Conservation (phyloP, 208 protist species). For the Acanthamoeba quina region DNA sequence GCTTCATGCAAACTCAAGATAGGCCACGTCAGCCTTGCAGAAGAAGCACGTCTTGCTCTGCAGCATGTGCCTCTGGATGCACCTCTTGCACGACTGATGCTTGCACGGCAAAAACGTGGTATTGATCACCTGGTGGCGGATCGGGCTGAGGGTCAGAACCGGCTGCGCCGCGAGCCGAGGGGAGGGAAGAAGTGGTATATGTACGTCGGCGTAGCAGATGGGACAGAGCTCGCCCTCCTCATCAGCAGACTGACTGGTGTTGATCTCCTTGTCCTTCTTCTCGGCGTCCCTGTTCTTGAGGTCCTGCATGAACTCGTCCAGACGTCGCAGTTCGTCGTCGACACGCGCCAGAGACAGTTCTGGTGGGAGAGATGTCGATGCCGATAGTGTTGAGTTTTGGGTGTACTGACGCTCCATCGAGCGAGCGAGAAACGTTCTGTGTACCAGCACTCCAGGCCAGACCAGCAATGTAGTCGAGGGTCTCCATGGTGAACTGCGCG, state of each 20-base stretch:
- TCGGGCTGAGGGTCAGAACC: not conserved
- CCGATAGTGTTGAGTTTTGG: no score
- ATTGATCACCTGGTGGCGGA: conserved; percentile 6
- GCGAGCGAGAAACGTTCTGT: not conserved
- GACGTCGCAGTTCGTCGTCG: not conserved
- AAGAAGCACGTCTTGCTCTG: conserved; percentile 74
- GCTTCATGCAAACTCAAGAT: not conserved
- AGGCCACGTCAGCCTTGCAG: conserved; percentile 73
- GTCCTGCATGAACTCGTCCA: conserved; percentile 34
- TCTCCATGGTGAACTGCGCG: conserved; percentile 42
- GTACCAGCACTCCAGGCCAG: conserved; percentile 2
- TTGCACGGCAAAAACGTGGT: conserved; percentile 70
- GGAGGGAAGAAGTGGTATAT: no score
- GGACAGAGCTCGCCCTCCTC: conserved; percentile 74
- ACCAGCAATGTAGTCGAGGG: conserved; percentile 39
- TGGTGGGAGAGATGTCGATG: not conserved
- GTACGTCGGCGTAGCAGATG: conserved; percentile 68
- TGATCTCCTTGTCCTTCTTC: conserved; percentile 8
- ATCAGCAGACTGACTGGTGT: not conserved
- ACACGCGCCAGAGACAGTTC: not conserved
- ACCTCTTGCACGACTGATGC: conserved; percentile 75
- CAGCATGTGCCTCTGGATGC: conserved; percentile 76
- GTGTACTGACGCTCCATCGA: not conserved
- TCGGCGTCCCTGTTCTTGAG: conserved; percentile 44
- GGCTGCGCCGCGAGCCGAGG: not conserved